phyloP scores from a whole-genome alignment of 306 rosid species.

The Prunus dulcis region DNA sequence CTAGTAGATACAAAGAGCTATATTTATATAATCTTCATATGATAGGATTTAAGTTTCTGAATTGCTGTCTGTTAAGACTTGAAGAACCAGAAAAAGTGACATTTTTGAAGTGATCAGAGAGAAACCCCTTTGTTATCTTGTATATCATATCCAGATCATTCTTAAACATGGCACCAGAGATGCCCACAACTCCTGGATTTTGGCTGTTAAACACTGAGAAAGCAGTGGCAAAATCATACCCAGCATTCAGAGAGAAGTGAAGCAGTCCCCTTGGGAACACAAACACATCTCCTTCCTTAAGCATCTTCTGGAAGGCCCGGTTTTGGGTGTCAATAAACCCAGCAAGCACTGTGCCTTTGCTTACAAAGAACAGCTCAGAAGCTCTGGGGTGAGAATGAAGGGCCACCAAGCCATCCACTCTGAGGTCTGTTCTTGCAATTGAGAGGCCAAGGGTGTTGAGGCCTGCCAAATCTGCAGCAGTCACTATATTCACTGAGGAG shows the following conservation, averaged over 20 bases:
- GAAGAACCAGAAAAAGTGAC: not conserved
- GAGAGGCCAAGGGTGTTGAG: constrained; percentile 73
- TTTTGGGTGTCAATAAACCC: constrained; percentile 62
- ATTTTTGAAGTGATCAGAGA: not conserved
- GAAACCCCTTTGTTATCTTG: constrained; percentile 33
- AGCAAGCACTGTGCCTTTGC: constrained; percentile 39
- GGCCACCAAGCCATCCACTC: constrained; percentile 41
- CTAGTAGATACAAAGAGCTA: not conserved
- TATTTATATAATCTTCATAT: not conserved
- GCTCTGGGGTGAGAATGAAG: constrained; percentile 78
- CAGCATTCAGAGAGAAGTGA: constrained; percentile 53
- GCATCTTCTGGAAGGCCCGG: constrained; percentile 35
- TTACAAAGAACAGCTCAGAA: constrained; percentile 58
- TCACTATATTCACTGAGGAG: constrained; percentile 42
- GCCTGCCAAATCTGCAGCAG: constrained; percentile 60
- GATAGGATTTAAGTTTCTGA: not conserved
- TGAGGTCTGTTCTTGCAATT: constrained; percentile 54
- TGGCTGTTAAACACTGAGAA: constrained; percentile 63
- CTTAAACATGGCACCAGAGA: constrained; percentile 26
- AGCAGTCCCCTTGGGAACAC: constrained; percentile 74
- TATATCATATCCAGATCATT: constrained; percentile 31
- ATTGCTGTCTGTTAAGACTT: not conserved
- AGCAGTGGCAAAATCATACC: constrained; percentile 39
- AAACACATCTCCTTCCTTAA: constrained; percentile 57
- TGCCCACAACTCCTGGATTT: constrained; percentile 58